These are phyloP conservation scores for Leishmania martiniquensis DNA, from an alignment of 208 protist genomes.

Conservation along the genomic window DNA sequence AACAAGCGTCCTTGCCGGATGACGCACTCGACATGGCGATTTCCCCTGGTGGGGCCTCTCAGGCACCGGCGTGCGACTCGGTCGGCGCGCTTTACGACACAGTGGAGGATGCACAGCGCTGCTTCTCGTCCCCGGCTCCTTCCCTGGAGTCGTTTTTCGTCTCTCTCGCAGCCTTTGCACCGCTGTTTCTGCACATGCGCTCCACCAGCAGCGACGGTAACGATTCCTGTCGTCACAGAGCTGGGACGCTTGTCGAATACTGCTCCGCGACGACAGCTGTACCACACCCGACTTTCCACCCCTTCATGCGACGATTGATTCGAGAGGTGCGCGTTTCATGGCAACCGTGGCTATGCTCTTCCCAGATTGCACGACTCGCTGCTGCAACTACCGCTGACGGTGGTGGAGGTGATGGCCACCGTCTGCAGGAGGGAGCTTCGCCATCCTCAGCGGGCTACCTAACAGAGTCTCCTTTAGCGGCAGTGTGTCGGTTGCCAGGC, in stretches of 20 bases:
- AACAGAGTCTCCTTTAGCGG: neutral
- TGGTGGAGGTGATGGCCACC: neutral
- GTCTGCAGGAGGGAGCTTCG: neutral
- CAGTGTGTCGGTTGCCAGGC: neutral
- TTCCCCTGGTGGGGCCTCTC: neutral
- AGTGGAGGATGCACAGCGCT: neutral
- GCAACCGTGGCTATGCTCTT: constrained; percentile 18
- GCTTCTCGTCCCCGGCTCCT: neutral
- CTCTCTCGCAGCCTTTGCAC: neutral
- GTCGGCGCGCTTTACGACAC: constrained; percentile 1
- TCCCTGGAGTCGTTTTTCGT: neutral
- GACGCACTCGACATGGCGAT: too few relatives aligned
- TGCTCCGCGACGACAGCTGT: neutral
- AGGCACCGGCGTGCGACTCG: neutral
- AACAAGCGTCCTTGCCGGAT: neutral
- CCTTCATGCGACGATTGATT: constrained; percentile 9
- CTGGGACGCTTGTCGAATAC: constrained; percentile 4
- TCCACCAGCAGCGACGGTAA: neutral
- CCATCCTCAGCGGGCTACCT: neutral
- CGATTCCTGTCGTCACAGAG: neutral
- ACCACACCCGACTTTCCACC: neutral
- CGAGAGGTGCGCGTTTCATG: constrained; percentile 17
- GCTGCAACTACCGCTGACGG: neutral
- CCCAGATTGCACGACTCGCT: neutral
- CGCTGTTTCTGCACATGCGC: constrained; percentile 12